Evolutionary conservation across 1,284 basidiomycete genomes (phyloP), one percentile per base, ranked within the genome.

Genomic region (Vanrija sp.): DNA sequence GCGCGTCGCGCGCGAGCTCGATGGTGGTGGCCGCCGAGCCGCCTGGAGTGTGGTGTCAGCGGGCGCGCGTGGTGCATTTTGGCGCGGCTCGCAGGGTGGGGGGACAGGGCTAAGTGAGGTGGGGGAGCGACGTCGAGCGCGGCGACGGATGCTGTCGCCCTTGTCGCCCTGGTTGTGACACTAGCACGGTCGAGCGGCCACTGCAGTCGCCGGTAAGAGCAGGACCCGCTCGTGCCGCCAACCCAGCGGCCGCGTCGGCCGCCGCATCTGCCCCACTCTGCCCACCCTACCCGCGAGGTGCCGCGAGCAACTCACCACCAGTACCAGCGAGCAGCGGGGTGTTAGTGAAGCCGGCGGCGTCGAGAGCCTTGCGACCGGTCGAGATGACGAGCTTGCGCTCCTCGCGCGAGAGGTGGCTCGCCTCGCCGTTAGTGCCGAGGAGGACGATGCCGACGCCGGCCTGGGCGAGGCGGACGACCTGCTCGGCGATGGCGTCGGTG

Each of bases 311-410:
- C 61, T 84, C 85, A 2, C 85, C 86, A 4, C 91, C 91, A 1
- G 90, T 92, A 1, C 91, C 92, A 9, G 87, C 91, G 56, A 95
- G 85, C 47, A 96, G 82, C 10, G 88, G 77, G 26, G 85, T 80
- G 42, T 86, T 76, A 45, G 81, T 68, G 69, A 88, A 87, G 0
- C 86, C 86, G 56, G 86, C 84, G 51, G 82, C 79, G 70, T 92
- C 84, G 21, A 95, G 82, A 0, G 87, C 89, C 52, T 85, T 75
- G 34, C 90, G 82, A 0, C 88, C 87, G 23, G 87, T 75, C 19
- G 78, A 68, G 58, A 91, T 86, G 28, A 84, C 81, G 15, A 79
- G 69, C 65, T 83, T 83, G 51, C 89, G 83, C 73, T 90, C 88
- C 2, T 80, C 79, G 50, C 82, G 80, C 5, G 83, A 85, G 64